A percentile compares a stretch with the other conserved stretches of the same genome.
Evolutionary conservation across 129 eudicot species (phyloP).

Genomic region (Erigeron canadensis): DNA sequence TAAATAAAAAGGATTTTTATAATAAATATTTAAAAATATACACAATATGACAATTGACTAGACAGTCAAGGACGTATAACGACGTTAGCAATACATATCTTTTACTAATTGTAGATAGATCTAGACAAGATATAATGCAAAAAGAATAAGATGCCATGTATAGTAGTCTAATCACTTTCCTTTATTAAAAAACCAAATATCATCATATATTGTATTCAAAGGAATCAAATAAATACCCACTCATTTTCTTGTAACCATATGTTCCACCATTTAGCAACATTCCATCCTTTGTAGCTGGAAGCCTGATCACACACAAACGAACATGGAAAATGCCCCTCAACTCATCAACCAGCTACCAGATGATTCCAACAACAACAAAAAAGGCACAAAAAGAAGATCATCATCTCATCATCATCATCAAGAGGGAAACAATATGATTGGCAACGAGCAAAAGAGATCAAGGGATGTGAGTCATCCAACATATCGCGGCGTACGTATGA

Average conservation of each 20-base stretch:
- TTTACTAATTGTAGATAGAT: not conserved
- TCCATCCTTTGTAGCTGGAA: constrained; percentile 35
- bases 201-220: constrained; percentile 16
- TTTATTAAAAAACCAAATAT: constrained; percentile 27
- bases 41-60: too few species aligned
- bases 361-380: too few species aligned
- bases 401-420: too few species aligned
- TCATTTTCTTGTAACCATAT: constrained; percentile 30
- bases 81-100: too few species aligned
- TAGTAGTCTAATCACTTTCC: constrained; percentile 17
- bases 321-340: constrained; percentile 34
- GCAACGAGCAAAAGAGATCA: constrained; percentile 30
- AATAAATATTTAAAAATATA: too few species aligned
- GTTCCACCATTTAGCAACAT: constrained; percentile 38
- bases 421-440: constrained; percentile 19
- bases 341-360: too few species aligned
- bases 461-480: constrained; percentile 33
- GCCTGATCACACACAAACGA: constrained; percentile 30
- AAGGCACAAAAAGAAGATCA: constrained; percentile 29
- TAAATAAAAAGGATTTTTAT: too few species aligned
- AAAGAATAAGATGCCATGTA: constrained; percentile 28
- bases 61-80: too few species aligned
- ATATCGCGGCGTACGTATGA: constrained; percentile 62
- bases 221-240: constrained; percentile 43
- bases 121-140: constrained; percentile 7